These are phyloP conservation scores for Odontarrhena argentea DNA, from an alignment of 345 rosid genomes.

Conservation along the genomic window DNA sequence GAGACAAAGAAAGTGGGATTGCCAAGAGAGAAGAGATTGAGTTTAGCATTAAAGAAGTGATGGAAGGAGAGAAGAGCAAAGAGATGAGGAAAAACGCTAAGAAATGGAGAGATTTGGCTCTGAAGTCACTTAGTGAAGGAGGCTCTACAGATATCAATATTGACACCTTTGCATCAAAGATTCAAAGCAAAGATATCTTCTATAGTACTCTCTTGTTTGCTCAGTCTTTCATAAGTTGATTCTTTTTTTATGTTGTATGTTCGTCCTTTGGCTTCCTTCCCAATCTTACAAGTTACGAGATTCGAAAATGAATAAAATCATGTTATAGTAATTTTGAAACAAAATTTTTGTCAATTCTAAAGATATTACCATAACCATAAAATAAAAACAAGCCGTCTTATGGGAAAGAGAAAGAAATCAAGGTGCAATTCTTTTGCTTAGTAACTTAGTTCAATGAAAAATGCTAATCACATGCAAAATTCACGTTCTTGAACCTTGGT, in stretches of 20 bases:
- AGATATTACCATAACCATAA: no score
- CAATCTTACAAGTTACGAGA: no score
- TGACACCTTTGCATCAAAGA: constrained; percentile 41
- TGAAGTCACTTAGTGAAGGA: constrained; percentile 49
- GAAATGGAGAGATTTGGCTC: constrained; percentile 56
- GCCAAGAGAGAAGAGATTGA: constrained; percentile 56
- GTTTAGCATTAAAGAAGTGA: constrained; percentile 49
- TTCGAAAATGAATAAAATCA: no score
- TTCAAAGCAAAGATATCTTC: constrained; percentile 8
- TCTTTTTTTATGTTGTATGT: background rate
- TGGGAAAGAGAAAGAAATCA: no score
- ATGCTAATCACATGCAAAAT: no score
- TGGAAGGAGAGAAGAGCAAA: constrained; percentile 49
- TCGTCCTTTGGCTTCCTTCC: no score
- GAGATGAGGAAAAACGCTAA: constrained; percentile 45
- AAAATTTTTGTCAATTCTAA: no score
- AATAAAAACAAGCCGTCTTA: no score
- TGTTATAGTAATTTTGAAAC: no score
- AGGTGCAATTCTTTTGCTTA: no score
- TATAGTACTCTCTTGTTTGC: background rate
- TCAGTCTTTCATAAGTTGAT: background rate
- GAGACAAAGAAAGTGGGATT: constrained; percentile 47
- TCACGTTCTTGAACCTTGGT: no score
- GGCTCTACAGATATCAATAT: constrained; percentile 57
- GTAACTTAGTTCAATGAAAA: no score